Percentiles rank a stretch among this genome's conserved stretches.
Evolutionary conservation across 106 monocot species (phyloP).

Genomic region (Dendrobium catenatum): DNA sequence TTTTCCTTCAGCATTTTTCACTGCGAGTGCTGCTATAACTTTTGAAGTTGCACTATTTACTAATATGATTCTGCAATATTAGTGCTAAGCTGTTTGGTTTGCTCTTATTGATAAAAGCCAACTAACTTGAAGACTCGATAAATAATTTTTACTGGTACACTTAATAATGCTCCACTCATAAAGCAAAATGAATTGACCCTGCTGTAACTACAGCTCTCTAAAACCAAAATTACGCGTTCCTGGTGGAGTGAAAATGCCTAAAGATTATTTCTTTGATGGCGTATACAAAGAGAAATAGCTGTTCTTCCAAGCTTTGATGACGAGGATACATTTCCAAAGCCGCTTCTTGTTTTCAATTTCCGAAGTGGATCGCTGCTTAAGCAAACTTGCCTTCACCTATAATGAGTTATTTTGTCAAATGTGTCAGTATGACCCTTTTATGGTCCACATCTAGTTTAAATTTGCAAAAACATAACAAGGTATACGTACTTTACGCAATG

Average conservation of each 20-base stretch:
- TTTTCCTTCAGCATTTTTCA: neutral
- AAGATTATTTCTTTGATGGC: neutral
- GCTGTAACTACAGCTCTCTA: neutral
- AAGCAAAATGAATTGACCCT: neutral
- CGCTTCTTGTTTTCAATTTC: neutral
- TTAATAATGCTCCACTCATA: neutral
- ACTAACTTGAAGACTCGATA: neutral
- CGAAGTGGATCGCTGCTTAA: neutral
- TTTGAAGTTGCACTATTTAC: neutral
- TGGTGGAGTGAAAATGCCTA: neutral
- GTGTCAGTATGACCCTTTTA: neutral
- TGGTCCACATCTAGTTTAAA: neutral
- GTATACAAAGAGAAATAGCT: neutral
- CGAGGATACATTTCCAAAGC: neutral
- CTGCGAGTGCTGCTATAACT: neutral
- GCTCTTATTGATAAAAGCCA: neutral
- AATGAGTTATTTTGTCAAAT: neutral
- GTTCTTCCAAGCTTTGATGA: neutral
- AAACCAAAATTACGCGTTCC: neutral
- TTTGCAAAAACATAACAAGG: neutral
- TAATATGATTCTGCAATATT: neutral
- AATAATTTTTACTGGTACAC: neutral
- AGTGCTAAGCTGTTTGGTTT: neutral
- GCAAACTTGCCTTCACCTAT: neutral
- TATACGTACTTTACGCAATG: too few relatives aligned